Evolutionary conservation across 768 basidiomycete genomes (phyloP), one percentile per base, ranked within the genome.

Genomic region (Hortiboletus campestris): DNA sequence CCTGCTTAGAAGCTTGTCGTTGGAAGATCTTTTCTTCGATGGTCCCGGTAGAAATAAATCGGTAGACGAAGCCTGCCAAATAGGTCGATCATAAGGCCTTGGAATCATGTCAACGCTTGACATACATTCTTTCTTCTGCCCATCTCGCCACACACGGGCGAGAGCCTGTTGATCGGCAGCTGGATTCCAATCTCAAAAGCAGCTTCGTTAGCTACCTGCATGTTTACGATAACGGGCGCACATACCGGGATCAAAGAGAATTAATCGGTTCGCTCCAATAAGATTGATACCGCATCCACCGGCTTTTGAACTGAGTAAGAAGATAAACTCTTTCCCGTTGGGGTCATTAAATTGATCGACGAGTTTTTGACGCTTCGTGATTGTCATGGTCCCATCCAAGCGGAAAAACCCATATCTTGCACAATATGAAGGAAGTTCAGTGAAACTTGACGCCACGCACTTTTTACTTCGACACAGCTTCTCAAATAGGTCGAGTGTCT

Each of bases 21-120:
- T 99, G 97, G 72, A 98, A 98, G 60, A 98, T 97, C 78, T 98
- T 98, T 75, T 98, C 96, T 72, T 98, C 95, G 57, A 98, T 97
- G 1, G 95, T 97, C 2, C 95, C 96, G 0, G 94, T 94, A 6
- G 92, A 89, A 61, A 98, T 95, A 73, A 98, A 99, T 22, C 96
- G 91, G 71, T 98, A 99, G 4, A 98, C 96, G 63, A 99, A 99
- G 66, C 94, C 93, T 96, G 47, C 4, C 22, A 16, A 25, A 40
- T 2, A 16, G 29, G 44, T 60, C 41, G 58, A 36, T 35, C 35
- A 51, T 16, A 12, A 17, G 10, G 45, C 47, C 13, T 9, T 39
- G 6, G 2, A 40, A 39, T 9, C 7, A 20, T n/a, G n/a, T 31
- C 28, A 13, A 49, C 10, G 6, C 14, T 31, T 17, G 22, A 67